Evolutionary conservation across 1,284 basidiomycete species (phyloP).

Genomic region (Mycosarcoma maydis): DNA sequence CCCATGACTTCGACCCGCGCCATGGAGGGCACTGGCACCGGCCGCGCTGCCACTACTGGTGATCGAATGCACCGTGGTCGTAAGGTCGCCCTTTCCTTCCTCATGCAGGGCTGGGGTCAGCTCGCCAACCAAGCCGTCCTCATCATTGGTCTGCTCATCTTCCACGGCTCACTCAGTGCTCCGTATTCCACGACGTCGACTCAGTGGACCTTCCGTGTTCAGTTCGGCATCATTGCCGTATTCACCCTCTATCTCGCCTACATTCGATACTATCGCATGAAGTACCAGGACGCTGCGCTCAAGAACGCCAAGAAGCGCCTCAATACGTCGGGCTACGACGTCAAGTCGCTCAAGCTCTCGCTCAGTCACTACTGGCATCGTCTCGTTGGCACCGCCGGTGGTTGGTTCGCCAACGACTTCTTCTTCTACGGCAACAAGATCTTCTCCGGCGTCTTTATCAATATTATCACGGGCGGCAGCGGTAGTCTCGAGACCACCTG

Average conservation of each 20-base stretch:
- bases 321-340: conserved; percentile 70
- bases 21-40: conserved; percentile 69
- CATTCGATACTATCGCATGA: conserved; percentile 70
- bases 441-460: conserved; percentile 64
- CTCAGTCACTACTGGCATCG: conserved; percentile 70
- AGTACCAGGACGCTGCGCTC: conserved; percentile 68
- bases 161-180: conserved; percentile 68
- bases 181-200: conserved; percentile 69
- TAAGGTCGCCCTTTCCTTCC: conserved; percentile 71
- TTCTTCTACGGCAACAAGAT: conserved; percentile 69
- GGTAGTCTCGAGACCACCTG: conserved; percentile 69
- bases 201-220: conserved; percentile 72
- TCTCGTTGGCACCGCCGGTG: conserved; percentile 70
- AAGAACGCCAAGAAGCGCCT: conserved; percentile 69
- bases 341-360: conserved; percentile 70
- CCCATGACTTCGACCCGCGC: conserved; percentile 72
- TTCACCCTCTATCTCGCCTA: conserved; percentile 72
- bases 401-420: conserved; percentile 72
- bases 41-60: conserved; percentile 68
- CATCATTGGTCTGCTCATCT: conserved; percentile 71
- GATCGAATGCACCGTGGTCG: conserved; percentile 72
- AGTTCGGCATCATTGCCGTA: conserved; percentile 71
- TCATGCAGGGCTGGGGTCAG: conserved; percentile 72
- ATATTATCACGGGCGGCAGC: conserved; percentile 68
- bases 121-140: conserved; percentile 71